Evolutionary conservation across 1,284 basidiomycete genomes (phyloP), one percentile per base, ranked within the genome.

Genomic region (Cryptococcus maquisensis): DNA sequence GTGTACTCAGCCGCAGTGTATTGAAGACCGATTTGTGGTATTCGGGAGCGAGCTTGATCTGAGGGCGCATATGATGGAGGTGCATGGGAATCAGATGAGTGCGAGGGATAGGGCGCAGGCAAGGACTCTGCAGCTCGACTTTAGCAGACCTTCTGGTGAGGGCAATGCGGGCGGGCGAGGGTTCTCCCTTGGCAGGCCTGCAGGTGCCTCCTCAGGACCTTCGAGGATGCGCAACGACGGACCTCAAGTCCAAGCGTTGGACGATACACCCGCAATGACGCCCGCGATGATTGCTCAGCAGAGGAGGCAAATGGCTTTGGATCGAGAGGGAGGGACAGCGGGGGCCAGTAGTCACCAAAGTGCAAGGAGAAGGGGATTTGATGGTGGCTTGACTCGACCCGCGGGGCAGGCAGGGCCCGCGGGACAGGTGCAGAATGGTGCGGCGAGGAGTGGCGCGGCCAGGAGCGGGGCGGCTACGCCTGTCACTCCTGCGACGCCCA

Each of bases 21-120:
- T 88, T 38, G 86, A 85, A 16, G 85, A 86, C 66, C 97, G 96
- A 76, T 98, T 98, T 66, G 88, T 98, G 49, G 95, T 98, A 15
- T 98, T 98, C 73, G 85, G 84, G 47, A 86, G 86, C 20, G 81
- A 85, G 37, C 79, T 98, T 35, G 96, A 98, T 69, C 84, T 97
- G 47, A 86, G 95, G 74, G 93, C 87, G 0, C 95, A 98, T 72
- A 87, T 89, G 79, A 85, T 98, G 18, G 54, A 64, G 13, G 70
- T 72, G 66, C 95, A 98, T 66, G 87, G 86, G 10, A 84, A 83
- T 3, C 83, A 86, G 39, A 90, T 96, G 85, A 84, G 82, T 15
- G 77, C 86, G 1, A 81, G 85, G 20, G 90, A 93, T 66, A 84
- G 83, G 56, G 85, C 84, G 54, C 88, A 90, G 45, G 88, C 86